Evolutionary conservation across 345 rosid genomes (phyloP), one percentile per base, ranked within the genome.

Genomic region (Salix exigua): DNA sequence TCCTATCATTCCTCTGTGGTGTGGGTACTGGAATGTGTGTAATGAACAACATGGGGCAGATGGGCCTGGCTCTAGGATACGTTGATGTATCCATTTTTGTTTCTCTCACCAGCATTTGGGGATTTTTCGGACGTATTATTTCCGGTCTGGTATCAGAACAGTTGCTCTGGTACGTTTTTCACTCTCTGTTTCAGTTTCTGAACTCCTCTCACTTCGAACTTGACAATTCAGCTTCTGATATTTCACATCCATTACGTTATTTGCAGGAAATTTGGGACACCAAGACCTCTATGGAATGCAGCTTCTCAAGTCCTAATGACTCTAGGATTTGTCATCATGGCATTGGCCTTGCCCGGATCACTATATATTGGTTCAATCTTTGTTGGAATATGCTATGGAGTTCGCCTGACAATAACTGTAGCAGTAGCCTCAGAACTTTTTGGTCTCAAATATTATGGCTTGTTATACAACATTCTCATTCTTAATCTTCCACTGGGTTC

Each of bases 21-120:
- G 88, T 84, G 7, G 92, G 94, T 1, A 80, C 94, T 6, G 92
- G 92, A 38, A 55, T 90, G 81, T 80, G 83, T 0, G 87, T 87
- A 35, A 87, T 88, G 82, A 85, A 90, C 81, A 90, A 90, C 74
- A 81, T 88, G 88, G 94, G 88, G 14, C 94, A 90, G 77, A 90
- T 90, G 73, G 87, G 88, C 50, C 84, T 78, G 23, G 88, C 92
- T 35, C 91, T 86, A 68, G 94, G 91, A 25, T 81, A 82, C 83
- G 48, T 80, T 0, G 84, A 90, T 35, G 86, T 82, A 2, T 83
- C 86, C 19, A 87, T 89, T 61, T 91, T 88, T 33, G 87, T 88
- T 35, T 91, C 88, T 2, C 83, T 91, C 17, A 87, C 76, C 6
- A 91, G 93, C 75, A 89, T 91, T 75, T 91, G 88, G 88, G 88